Base-by-base conservation (phyloP, 176 grass and related monocot species). In the Pharus latifolius region DNA sequence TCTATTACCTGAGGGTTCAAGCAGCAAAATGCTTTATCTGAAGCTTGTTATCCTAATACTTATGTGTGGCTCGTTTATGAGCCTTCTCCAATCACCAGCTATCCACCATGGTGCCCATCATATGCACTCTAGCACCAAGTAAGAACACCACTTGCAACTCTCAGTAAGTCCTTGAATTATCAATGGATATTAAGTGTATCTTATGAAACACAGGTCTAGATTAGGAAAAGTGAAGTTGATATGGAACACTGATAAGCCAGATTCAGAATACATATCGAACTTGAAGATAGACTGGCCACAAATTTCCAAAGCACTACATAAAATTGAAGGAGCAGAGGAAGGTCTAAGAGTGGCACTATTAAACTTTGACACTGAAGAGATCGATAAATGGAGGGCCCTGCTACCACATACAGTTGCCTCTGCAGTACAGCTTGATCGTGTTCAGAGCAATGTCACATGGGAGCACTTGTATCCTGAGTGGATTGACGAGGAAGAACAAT, bases 401-500 rank as follows among this genome's bases (percentile, higher is more conserved):
- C 47, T 51, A 51, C 6, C 27, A 6, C 22, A 49, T 27, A 51
- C 58, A 27, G 38, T 32, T 0, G 3, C 42, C 24, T 31, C 37
- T 42, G 1, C 33, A 28, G 43, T 74, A 27, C 31, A 47, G 59
- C 52, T 74, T 0, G 52, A 60, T 11, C 70, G 42, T 49, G n/a
- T 60, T 42, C 49, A 42, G 1, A n/a, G 75, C 7, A 33, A 83
- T 76, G 80, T 83, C 41, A 88, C 80, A 18, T 88, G 85, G 85
- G 80, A 51, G 16, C 75, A 70, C 56, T 75, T 88, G 3, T 88
- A 88, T 59, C 80, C 85, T 5, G 85, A 88, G 70, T 88, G 85
- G 85, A 83, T 88, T 61, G 85, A 88, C 56, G 85, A 88, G 80
- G 85, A 83, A 63, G 85, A 83, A 57, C 18, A 51, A 2, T 83